A percentile compares a stretch with the other conserved stretches of the same genome.
These are phyloP conservation scores for Pulicaria dysenterica DNA, from an alignment of 129 eudicot genomes.

Conservation along the genomic window DNA sequence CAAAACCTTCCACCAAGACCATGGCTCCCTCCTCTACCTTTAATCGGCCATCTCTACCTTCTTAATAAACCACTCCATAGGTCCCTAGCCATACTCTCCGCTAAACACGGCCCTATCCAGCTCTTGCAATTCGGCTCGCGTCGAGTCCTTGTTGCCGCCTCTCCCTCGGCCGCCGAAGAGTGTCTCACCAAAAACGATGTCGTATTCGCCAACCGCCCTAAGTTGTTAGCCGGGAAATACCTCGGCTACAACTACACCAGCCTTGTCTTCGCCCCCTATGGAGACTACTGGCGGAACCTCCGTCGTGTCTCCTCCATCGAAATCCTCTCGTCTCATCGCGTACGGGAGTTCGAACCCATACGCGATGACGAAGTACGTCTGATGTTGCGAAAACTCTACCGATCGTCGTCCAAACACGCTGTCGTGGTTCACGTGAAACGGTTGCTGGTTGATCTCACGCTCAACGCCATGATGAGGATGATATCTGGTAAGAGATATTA, in stretches of 20 bases:
- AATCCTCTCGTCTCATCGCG: constrained; percentile 46
- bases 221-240: constrained; percentile 50
- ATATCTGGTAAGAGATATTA: constrained; percentile 54
- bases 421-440: constrained; percentile 44
- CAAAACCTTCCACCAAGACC: constrained; percentile 41
- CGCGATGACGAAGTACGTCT: constrained; percentile 37
- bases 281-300: constrained; percentile 68
- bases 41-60: constrained; percentile 36
- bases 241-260: constrained; percentile 60
- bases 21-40: constrained; percentile 38
- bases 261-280: constrained; percentile 59
- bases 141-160: constrained; percentile 51
- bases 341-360: constrained; percentile 36
- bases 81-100: constrained; percentile 40
- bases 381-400: constrained; percentile 26
- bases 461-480: constrained; percentile 64
- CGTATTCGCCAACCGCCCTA: constrained; percentile 67
- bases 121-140: constrained; percentile 61
- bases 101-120: constrained; percentile 48
- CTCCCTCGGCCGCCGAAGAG: constrained; percentile 67
- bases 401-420: not conserved
- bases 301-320: constrained; percentile 44
- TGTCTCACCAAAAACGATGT: constrained; percentile 61
- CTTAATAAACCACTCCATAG: constrained; percentile 43
- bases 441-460: constrained; percentile 43